Base-by-base conservation (phyloP, 1,139 yeast genomes). In the Kurtzmaniella natalensis region DNA sequence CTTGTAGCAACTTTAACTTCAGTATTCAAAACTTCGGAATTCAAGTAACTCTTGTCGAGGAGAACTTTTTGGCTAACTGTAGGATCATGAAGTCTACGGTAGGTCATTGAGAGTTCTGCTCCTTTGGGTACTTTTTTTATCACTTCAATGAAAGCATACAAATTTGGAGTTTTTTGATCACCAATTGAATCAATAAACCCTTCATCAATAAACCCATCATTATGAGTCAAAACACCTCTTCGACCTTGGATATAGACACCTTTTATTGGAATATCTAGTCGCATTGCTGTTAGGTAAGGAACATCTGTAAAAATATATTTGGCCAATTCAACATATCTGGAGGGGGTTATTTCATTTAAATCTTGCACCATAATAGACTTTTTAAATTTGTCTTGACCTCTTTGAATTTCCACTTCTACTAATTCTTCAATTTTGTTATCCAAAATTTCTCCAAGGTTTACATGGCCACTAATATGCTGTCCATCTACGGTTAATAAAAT, bases 241-340 rank as follows among this genome's bases (percentile, higher is more conserved):
- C 88, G 61, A 88, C 94, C 87, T n/a, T 61, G 88, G 94, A 87
- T 6, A 5, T 9, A 87, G 0, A 88, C 95, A 25, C 96, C 96
- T 44, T 65, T 72, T 4, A 84, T 89, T 0, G 96, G 94, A 27
- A 88, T 72, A 31, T 94, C 86, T 51, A 78, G 86, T 35, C 81
- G 72, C 51, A 95, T 73, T 2, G 96, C 96, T 59, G 87, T 70
- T 57, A 88, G 96, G 55, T 88, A 89, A 30, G 94, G 83, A 44
- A 88, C 61, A 36, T 84, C 80, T 53, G 88, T 88, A 60, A 88
- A 86, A 1, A 85, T 72, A 1, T 94, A 95, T 35, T 96, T 96
- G 31, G 86, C 82, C 7, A 83, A 92, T 41, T 81, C 85, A 2
- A 88, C 81, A 52, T 77, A 87, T 44, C 87, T 68, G 47, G 76